Base-by-base conservation (phyloP, 192 early-diverging fungal species). In the Thamnidium elegans region DNA sequence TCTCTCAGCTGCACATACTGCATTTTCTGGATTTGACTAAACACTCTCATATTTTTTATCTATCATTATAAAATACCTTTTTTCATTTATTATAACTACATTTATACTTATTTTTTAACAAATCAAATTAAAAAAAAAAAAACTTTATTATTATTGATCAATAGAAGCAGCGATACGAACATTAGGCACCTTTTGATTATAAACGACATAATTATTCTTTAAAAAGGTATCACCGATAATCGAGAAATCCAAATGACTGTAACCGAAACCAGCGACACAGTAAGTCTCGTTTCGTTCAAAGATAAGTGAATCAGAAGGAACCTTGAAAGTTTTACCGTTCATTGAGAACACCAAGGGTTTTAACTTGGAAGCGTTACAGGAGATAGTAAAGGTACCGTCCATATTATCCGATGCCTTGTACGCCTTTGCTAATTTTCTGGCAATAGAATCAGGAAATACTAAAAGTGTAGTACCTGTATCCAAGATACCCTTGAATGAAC, bases 171-270 rank as follows among this genome's bases (percentile, higher is more conserved):
- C 85, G 72, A 87, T 81, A 17, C 83, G 83, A 13, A 89, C 78
- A 15, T 73, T 70, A n/a, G 78, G 69, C 13, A 78, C 70, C 30
- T 78, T 79, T 15, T 86, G 85, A 31, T 87, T 79, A 68, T 85
- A 89, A 26, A 85, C 81, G 17, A 83, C 76, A 65, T 88, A 88
- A 69, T 83, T 83, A 50, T 86, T 85, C 64, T 84, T 83, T 55
- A 90, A 69, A 70, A 88, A 90, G 14, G 84, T 71, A 67, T 87
- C 86, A 45, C 88, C 88, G 23, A 90, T 70, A 55, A 90, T 90
- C 20, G 71, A 66, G 55, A 76, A 71, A 3, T 55, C 58, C 15
- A 71, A 54, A 47, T 69, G 52, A 46, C 62, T 68, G 48, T 72
- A 72, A 54, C 69, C 71, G 51, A 78, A 63, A 53, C 76, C 70